Base-by-base conservation (phyloP, 768 basidiomycete species). In the Hydnomerulius pinastri region DNA sequence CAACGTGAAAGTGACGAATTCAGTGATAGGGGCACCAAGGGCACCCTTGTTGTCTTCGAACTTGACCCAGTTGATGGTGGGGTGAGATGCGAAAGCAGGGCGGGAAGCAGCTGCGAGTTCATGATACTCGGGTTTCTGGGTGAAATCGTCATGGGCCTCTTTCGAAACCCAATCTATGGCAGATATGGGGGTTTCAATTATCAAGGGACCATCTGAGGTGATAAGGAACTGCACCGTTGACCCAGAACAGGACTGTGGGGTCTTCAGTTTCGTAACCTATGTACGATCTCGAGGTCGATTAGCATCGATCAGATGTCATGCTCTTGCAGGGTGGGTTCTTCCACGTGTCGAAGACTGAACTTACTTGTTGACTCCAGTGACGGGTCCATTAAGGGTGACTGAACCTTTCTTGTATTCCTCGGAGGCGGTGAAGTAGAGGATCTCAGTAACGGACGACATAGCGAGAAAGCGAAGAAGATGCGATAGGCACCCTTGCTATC, bases 1-100 rank as follows among this genome's bases (percentile, higher is more conserved):
- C 29, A 69, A 40, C n/a, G 62, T 55, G 45, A 69, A 65, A 15
- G 68, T 69, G 29, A 69, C 69, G 40, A 69, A 67, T 58, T 71
- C 67, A 8, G 67, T 69, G 55, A 57, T 57, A 8, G 67, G 61
- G 25, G 67, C 69, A 1, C 48, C 33, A 21, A 68, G 51, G 9
- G 59, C 43, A 9, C 47, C 53, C 4, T 49, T 41, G 25, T 55
- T 39, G 18, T 64, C 48, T 9, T 64, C 56, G 24, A 68, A 70
- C 39, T 59, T 25, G 27, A 57, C 60, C 45, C 53, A 54, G 50
- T 47, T 43, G 8, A 43, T 38, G 4, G 51, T 58, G 28, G 59
- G 53, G 35, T 51, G 51, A 46, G 60, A 53, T 20, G 20, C 59
- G 36, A 65, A 63, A 11, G 57, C 53, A 28, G 54, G 46, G 24